These are phyloP conservation scores for Endoconidiophora laricicola DNA, from an alignment of 2,329 filamentous ascomycete species.

Conservation along the genomic window DNA sequence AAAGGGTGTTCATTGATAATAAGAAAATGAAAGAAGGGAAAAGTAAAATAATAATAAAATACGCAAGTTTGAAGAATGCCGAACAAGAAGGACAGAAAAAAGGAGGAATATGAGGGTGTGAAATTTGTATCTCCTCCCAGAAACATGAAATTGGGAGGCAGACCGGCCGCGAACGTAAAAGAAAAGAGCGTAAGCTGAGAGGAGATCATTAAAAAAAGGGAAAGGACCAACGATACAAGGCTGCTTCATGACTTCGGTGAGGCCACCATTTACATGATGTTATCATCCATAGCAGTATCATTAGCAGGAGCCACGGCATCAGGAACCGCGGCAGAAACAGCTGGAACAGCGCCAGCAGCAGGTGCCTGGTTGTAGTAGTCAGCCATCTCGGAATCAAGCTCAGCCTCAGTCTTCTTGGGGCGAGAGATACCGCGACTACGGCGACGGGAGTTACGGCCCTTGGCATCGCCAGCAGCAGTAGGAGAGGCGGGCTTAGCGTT, in stretches of 20 bases:
- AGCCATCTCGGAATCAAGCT: constrained; percentile 93
- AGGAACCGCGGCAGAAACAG: constrained; percentile 29
- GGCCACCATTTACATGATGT: constrained; percentile 7
- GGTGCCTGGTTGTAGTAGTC: constrained; percentile 62
- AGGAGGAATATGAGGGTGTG: neutral
- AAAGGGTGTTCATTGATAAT: neutral
- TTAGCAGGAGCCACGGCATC: constrained; percentile 30
- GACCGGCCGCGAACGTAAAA: constrained; percentile 1
- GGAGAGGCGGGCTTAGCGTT: neutral
- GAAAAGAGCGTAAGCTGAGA: constrained; percentile 9
- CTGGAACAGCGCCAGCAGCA: constrained; percentile 26
- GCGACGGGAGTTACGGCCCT: constrained; percentile 25
- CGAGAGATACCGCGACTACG: constrained; percentile 43
- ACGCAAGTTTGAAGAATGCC: neutral
- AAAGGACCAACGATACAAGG: neutral
- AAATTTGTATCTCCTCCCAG: constrained; percentile 3
- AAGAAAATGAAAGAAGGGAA: constrained; percentile 1
- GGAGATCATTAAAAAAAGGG: constrained; percentile 3
- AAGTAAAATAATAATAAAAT: constrained; percentile 1
- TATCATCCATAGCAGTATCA: constrained; percentile 48
- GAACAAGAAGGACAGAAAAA: neutral
- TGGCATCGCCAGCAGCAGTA: constrained; percentile 20
- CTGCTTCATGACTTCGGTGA: neutral
- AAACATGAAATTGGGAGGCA: constrained; percentile 1
- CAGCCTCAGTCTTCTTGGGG: constrained; percentile 78